phyloP scores from a whole-genome alignment of 306 rosid genomes.

The Castanospermum australe region DNA sequence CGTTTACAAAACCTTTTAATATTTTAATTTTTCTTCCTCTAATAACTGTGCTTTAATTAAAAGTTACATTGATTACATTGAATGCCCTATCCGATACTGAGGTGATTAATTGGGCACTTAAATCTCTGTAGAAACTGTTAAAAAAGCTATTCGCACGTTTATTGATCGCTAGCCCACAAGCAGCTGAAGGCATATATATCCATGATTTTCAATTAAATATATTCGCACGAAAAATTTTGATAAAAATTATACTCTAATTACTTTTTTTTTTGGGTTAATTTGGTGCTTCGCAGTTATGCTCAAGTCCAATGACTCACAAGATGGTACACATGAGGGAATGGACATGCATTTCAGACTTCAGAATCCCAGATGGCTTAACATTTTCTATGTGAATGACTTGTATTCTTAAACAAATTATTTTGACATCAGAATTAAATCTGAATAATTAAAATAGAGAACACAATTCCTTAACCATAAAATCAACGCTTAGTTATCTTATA shows the following conservation, averaged over 20 bases:
- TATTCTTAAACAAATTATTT: neutral
- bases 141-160: constrained; percentile 33
- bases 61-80: neutral
- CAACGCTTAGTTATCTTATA: too few species aligned
- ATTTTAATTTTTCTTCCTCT: neutral
- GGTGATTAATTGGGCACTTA: neutral
- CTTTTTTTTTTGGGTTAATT: neutral
- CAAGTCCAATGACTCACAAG: neutral
- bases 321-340: neutral
- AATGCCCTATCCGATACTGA: neutral
- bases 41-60: neutral
- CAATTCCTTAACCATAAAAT: too few species aligned
- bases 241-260: too few species aligned
- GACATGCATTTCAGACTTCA: neutral
- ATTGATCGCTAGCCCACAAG: constrained; percentile 51
- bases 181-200: constrained; percentile 41
- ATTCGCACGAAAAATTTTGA: neutral
- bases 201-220: neutral
- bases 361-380: neutral
- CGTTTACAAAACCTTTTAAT: too few species aligned
- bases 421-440: too few species aligned
- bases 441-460: too few species aligned
- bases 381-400: neutral
- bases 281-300: constrained; percentile 23
- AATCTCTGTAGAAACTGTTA: constrained; percentile 42